Evolutionary conservation across 257 asterid genomes (phyloP).

Genomic region (Penstemon davidsonii): DNA sequence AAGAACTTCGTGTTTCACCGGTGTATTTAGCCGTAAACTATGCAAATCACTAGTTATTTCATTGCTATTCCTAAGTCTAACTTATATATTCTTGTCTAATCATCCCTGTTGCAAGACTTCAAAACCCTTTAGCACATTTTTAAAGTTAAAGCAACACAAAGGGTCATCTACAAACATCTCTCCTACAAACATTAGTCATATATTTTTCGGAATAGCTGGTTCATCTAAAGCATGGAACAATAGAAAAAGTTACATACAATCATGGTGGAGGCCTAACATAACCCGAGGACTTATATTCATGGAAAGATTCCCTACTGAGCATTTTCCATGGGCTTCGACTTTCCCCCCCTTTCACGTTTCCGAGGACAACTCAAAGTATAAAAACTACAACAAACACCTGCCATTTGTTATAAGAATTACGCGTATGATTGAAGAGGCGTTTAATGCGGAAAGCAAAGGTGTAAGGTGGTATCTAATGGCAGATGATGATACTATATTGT

Average conservation of each 20-base stretch:
- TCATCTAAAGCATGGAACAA: conserved; percentile 32
- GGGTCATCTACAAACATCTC: background rate
- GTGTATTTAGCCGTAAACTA: background rate
- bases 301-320: conserved; percentile 29
- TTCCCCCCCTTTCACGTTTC: conserved; percentile 37
- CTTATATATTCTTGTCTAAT: conserved; percentile 25
- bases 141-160: conserved; percentile 8
- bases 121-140: background rate
- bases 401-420: conserved; percentile 33
- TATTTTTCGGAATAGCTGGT: conserved; percentile 39
- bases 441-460: conserved; percentile 21
- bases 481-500: conserved; percentile 50
- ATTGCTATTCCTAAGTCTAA: conserved; percentile 3
- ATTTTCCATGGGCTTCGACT: conserved; percentile 37
- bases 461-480: conserved; percentile 50
- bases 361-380: conserved; percentile 32
- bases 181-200: conserved; percentile 32
- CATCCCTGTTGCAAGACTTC: conserved; percentile 25
- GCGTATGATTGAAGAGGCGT: conserved; percentile 35
- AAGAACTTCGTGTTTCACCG: conserved; percentile 6
- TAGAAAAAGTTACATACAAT: conserved; percentile 27
- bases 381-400: conserved; percentile 29
- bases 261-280: conserved; percentile 45
- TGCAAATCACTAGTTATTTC: conserved; percentile 27
- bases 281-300: conserved; percentile 40